Percentiles rank a stretch among this genome's conserved stretches.
Evolutionary conservation across 2,329 filamentous ascomycete genomes (phyloP).

Genomic region (Aschersonia sp.): DNA sequence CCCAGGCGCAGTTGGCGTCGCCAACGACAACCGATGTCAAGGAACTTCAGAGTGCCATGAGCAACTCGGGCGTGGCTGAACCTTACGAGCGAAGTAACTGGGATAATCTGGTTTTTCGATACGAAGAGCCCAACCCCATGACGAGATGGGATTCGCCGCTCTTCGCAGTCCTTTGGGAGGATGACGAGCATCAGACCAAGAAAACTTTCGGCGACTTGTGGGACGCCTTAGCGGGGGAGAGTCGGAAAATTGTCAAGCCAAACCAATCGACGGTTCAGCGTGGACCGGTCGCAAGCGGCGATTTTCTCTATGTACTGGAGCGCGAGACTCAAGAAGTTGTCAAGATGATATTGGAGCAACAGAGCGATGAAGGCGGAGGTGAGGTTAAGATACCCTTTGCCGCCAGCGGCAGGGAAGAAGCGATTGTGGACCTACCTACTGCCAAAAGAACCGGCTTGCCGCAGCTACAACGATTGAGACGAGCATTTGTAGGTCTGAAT

Average conservation of each 20-base stretch:
- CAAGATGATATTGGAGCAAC: constrained; percentile 52
- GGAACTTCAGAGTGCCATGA: background rate
- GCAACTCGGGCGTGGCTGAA: constrained; percentile 9
- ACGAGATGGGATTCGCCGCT: constrained; percentile 72
- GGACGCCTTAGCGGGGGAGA: constrained; percentile 55
- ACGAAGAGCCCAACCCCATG: constrained; percentile 80
- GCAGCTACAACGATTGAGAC: constrained; percentile 61
- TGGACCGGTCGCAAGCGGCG: constrained; percentile 47
- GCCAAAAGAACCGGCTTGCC: constrained; percentile 52
- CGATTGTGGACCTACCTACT: constrained; percentile 48
- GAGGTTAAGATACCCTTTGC: constrained; percentile 35
- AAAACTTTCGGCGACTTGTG: constrained; percentile 53
- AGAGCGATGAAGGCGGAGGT: constrained; percentile 52
- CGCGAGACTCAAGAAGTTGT: constrained; percentile 66
- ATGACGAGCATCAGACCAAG: constrained; percentile 43
- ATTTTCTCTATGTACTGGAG: constrained; percentile 72
- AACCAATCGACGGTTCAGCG: constrained; percentile 62
- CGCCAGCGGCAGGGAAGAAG: constrained; percentile 24
- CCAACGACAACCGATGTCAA: background rate
- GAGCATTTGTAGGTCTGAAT: constrained; percentile 67
- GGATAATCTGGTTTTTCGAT: constrained; percentile 68
- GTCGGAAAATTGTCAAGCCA: constrained; percentile 50
- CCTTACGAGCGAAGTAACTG: constrained; percentile 46
- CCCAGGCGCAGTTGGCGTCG: background rate
- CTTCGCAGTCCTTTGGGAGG: constrained; percentile 67